These are phyloP conservation scores for Nakazawaea siamensis DNA, from an alignment of 805 yeast genomes.

Conservation along the genomic window DNA sequence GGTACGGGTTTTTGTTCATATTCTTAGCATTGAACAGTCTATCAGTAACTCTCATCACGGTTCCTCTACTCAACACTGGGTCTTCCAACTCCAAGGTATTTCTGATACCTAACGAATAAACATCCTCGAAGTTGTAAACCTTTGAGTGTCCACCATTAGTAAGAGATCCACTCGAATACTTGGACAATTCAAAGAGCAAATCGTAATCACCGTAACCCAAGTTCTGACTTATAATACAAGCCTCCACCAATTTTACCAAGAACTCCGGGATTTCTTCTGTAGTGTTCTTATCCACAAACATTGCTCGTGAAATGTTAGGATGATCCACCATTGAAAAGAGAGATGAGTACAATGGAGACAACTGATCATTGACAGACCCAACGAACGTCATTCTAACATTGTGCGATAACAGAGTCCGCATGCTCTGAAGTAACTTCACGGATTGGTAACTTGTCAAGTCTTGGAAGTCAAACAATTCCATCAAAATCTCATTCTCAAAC, in stretches of 20 bases:
- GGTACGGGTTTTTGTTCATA: constrained; percentile 69
- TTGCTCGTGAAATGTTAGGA: constrained; percentile 81
- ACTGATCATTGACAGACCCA: constrained; percentile 84
- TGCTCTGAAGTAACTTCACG: constrained; percentile 54
- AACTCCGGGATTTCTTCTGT: constrained; percentile 28
- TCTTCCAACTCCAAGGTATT: constrained; percentile 72
- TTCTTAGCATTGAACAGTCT: constrained; percentile 28
- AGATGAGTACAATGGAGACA: constrained; percentile 89
- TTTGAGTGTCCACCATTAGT: constrained; percentile 79
- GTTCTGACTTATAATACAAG: constrained; percentile 18
- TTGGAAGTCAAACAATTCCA: constrained; percentile 85
- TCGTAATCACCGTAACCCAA: constrained; percentile 22
- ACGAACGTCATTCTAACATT: constrained; percentile 75
- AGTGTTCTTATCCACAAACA: constrained; percentile 51
- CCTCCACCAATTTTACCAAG: constrained; percentile 27
- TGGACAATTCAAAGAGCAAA: constrained; percentile 53
- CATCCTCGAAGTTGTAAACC: constrained; percentile 69
- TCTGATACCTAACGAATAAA: constrained; percentile 67
- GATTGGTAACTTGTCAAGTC: constrained; percentile 67
- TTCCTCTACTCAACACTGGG: constrained; percentile 28
- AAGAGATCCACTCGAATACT: constrained; percentile 67
- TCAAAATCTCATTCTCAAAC: constrained; percentile 76
- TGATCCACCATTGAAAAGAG: constrained; percentile 70
- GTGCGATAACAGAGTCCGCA: constrained; percentile 54
- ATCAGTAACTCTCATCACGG: constrained; percentile 35